Percentiles rank a stretch among this genome's conserved stretches.
phyloP scores from a whole-genome alignment of 805 yeast species.

The Yamadazyma kitorensis region DNA sequence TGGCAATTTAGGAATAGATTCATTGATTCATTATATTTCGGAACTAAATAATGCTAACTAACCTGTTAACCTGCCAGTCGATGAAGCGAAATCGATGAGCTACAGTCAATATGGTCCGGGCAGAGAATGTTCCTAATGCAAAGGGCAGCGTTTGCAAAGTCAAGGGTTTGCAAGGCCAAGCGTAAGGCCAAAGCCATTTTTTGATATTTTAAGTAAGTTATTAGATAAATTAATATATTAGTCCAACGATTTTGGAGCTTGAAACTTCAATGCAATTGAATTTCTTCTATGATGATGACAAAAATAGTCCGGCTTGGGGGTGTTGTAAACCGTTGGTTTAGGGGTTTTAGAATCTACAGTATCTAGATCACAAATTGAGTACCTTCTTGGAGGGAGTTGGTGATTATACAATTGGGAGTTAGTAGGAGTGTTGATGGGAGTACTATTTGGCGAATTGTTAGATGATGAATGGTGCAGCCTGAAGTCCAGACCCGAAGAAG shows the following conservation, averaged over 20 bases:
- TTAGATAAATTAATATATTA: no score
- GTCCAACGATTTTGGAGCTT: slow-evolving; percentile 26
- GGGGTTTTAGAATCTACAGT: slow-evolving; percentile 5
- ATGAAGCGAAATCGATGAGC: no score
- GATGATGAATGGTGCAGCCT: no score
- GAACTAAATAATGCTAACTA: slow-evolving; percentile 42
- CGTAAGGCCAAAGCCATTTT: no score
- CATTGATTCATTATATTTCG: slow-evolving; percentile 76
- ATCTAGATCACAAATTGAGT: slow-evolving; percentile 14
- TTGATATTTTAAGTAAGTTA: no score
- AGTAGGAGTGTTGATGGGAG: background rate
- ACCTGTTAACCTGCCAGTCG: background rate
- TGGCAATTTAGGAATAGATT: slow-evolving; percentile 67
- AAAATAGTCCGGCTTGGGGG: background rate
- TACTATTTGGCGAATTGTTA: no score
- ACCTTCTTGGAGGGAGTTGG: slow-evolving; percentile 7
- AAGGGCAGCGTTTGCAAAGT: no score
- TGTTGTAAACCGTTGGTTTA: no score
- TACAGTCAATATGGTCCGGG: background rate
- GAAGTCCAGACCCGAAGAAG: no score
- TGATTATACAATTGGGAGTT: background rate
- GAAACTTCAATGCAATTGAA: slow-evolving; percentile 48
- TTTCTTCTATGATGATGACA: slow-evolving; percentile 39
- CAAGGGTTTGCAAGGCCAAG: no score
- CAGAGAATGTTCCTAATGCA: no score